Evolutionary conservation across 148 eudicot genomes (phyloP), one percentile per base, ranked within the genome.

Genomic region (Rhododendron simsii): DNA sequence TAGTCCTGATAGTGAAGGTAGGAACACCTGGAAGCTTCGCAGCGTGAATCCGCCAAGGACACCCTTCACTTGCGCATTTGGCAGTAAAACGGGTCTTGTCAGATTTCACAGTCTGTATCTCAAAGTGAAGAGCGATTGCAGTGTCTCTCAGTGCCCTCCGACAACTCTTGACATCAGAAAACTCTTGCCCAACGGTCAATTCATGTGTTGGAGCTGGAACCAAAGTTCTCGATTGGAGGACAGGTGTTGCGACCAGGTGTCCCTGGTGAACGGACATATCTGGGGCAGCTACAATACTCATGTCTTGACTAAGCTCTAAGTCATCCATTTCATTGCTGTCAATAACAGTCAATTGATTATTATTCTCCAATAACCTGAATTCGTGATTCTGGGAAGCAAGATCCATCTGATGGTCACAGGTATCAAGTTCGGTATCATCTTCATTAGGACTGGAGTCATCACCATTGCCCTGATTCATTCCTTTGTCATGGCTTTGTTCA

Each of bases 21-120:
- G 95, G 93, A 82, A 92, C 93, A 77, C 94, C 98, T 0, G 95
- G 96, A 73, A 91, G 93, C 86, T 93, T 95, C 41, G 98, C 95
- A 80, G 95, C 98, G 82, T 93, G 96, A 61, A 95, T 86, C 85
- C 96, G 87, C 98, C 98, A 93, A 28, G 96, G 98, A 88, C 98
- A 95, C 23, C 95, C 95, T 55, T 95, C 96, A 79, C 89, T 91
- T 3, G 95, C 94, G 82, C 95, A 95, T 88, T 91, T 92, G 51
- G 96, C 98, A 77, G 95, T 95, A 84, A 95, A 95, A 47, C 96
- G 95, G 28, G 92, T 95, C 81, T 93, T 91, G 84, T 95, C 98
- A 28, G 98, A 95, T 69, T 95, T 93, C 35, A 95, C 91, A 1
- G 94, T 95, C 80, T 91, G 94, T 51, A 93, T 91, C 89, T 95